phyloP scores from a whole-genome alignment of 371 early-diverging fungal species.

The Batrachochytrium dendrobatidis region DNA sequence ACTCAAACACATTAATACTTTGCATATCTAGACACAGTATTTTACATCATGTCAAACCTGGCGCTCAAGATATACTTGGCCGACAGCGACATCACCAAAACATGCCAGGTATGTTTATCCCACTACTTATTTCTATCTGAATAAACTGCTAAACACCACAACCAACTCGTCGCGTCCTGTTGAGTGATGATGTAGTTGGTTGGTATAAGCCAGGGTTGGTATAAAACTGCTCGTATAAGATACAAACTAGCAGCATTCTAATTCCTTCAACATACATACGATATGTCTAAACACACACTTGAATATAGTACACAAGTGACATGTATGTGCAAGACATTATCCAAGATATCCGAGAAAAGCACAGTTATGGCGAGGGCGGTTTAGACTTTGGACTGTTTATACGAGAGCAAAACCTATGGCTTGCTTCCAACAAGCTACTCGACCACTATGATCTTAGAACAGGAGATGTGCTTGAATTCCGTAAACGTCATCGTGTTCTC shows the following conservation, averaged over 20 bases:
- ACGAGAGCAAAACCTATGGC: slow-evolving; percentile 44
- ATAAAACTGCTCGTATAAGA: too few relatives aligned
- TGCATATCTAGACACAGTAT: too few relatives aligned
- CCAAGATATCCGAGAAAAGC: slow-evolving; percentile 42
- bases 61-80: slow-evolving; percentile 5
- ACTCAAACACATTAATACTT: too few relatives aligned
- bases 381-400: slow-evolving; percentile 43
- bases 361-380: slow-evolving; percentile 34
- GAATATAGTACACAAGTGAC: slow-evolving; percentile 28
- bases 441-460: slow-evolving; percentile 47
- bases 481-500: slow-evolving; percentile 45
- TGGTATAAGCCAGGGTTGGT: too few relatives aligned
- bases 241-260: too few relatives aligned
- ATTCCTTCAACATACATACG: too few relatives aligned
- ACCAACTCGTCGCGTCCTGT: neutral
- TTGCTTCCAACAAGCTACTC: slow-evolving; percentile 33
- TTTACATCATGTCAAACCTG: neutral
- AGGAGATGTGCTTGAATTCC: slow-evolving; percentile 44
- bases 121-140: neutral
- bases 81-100: neutral
- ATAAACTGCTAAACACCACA: too few relatives aligned
- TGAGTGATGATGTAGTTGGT: neutral
- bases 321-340: slow-evolving; percentile 43
- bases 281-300: neutral
- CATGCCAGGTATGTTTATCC: slow-evolving; percentile 4